These are phyloP conservation scores for Akanthomyces lecanii DNA, from an alignment of 2,329 filamentous ascomycete species.

Conservation along the genomic window DNA sequence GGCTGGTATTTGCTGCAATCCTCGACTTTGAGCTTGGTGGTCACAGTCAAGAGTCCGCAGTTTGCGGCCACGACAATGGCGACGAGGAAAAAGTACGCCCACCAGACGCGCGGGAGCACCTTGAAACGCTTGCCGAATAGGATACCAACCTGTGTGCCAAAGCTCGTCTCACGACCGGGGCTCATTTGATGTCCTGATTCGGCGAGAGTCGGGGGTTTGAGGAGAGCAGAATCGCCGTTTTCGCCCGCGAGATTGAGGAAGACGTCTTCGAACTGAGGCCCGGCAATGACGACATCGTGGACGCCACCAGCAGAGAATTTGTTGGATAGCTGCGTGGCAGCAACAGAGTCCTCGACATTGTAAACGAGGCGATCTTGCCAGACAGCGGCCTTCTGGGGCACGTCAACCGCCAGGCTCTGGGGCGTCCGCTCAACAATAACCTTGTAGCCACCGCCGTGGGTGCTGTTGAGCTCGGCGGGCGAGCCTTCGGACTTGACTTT, in stretches of 20 bases:
- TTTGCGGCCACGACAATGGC: constrained; percentile 70
- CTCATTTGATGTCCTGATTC: not conserved
- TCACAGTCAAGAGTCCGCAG: constrained; percentile 66
- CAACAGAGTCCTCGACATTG: constrained; percentile 39
- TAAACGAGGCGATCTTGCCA: constrained; percentile 51
- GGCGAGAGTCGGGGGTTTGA: not conserved
- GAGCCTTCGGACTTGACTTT: constrained; percentile 58
- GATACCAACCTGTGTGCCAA: constrained; percentile 56
- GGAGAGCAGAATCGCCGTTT: constrained; percentile 18
- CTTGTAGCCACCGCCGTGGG: constrained; percentile 60
- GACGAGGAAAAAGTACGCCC: constrained; percentile 70
- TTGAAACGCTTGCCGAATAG: constrained; percentile 70
- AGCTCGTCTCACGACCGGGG: constrained; percentile 18
- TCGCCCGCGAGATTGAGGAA: constrained; percentile 29
- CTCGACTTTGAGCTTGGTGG: constrained; percentile 50
- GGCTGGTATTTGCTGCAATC: constrained; percentile 42
- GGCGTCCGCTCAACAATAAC: constrained; percentile 37
- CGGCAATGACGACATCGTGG: constrained; percentile 28
- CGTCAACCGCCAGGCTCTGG: not conserved
- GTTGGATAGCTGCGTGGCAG: constrained; percentile 25
- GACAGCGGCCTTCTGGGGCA: not conserved
- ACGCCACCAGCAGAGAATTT: constrained; percentile 48
- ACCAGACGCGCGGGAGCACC: constrained; percentile 68
- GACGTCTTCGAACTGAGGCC: constrained; percentile 32
- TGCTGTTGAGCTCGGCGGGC: constrained; percentile 59